Evolutionary conservation across 768 basidiomycete species (phyloP).

Genomic region (Mycena epipterygia): DNA sequence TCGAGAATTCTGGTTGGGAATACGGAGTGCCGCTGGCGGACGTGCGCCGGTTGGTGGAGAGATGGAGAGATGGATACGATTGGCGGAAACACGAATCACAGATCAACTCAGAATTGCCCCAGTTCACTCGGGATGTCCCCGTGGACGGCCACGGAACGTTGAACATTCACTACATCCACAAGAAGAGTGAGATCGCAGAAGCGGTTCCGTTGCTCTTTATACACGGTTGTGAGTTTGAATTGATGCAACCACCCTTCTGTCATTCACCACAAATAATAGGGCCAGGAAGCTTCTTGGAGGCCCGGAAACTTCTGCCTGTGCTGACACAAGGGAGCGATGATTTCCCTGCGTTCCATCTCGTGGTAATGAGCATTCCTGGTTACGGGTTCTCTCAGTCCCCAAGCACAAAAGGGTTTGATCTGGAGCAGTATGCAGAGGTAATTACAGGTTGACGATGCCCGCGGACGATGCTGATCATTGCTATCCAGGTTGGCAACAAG

Average conservation of each 20-base stretch:
- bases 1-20: constrained; percentile 1
- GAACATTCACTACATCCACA: constrained; percentile 70
- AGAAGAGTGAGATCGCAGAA: constrained; percentile 54
- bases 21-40: constrained; percentile 68
- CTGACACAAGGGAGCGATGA: constrained; percentile 56
- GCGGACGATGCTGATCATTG: not conserved
- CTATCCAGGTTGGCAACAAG: not conserved
- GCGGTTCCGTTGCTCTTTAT: constrained; percentile 72
- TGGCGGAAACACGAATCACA: constrained; percentile 66
- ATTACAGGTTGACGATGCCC: constrained; percentile 13
- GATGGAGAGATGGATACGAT: constrained; percentile 68
- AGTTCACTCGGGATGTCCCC: constrained; percentile 65
- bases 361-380: constrained; percentile 69
- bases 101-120: constrained; percentile 65
- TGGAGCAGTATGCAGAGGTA: constrained; percentile 63
- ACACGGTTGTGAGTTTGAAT: constrained; percentile 64
- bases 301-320: constrained; percentile 66
- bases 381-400: constrained; percentile 73
- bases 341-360: constrained; percentile 73
- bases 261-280: constrained; percentile 48
- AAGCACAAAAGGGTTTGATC: constrained; percentile 62
- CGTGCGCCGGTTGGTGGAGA: constrained; percentile 58
- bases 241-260: too few species aligned
- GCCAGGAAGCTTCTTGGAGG: constrained; percentile 73
- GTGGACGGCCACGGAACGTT: constrained; percentile 60